Percentiles rank a stretch among this genome's conserved stretches.
Conservation (phyloP, 2,329 filamentous ascomycete genomes). For the Graphilbum sp. region DNA sequence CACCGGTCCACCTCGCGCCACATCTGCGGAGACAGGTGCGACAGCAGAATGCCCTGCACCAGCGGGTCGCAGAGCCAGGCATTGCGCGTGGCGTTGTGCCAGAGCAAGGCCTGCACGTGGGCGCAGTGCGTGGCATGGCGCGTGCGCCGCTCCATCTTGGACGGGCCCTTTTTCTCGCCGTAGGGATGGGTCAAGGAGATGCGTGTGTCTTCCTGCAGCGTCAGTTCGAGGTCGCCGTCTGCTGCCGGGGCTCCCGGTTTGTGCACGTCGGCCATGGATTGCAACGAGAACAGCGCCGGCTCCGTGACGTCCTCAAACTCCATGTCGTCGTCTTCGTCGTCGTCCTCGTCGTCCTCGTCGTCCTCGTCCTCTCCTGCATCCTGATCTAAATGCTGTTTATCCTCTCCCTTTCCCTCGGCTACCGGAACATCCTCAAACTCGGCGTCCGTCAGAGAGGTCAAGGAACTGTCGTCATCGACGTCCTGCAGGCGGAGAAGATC, state of each 20-base stretch:
- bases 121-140: conserved; percentile 69
- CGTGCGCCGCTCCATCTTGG: conserved; percentile 68
- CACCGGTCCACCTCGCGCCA: conserved; percentile 61
- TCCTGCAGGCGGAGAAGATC: neutral
- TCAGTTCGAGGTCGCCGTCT: conserved; percentile 57
- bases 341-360: conserved; percentile 23
- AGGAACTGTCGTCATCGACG: conserved; percentile 23
- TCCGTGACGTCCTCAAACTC: conserved; percentile 41
- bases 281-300: conserved; percentile 18
- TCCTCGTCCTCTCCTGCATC: conserved; percentile 10
- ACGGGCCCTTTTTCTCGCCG: conserved; percentile 63
- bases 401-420: conserved; percentile 19
- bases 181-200: conserved; percentile 45
- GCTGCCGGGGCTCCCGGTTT: conserved; percentile 27
- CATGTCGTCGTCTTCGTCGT: conserved; percentile 45
- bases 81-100: conserved; percentile 78
- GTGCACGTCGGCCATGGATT: conserved; percentile 4
- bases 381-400: conserved; percentile 2
- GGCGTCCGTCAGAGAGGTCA: conserved; percentile 38
- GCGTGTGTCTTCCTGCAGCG: conserved; percentile 40
- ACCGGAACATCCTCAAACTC: conserved; percentile 37
- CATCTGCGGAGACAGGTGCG: conserved; percentile 51
- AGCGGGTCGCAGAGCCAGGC: conserved; percentile 65
- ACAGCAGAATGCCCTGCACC: conserved; percentile 59
- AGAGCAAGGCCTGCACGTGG: conserved; percentile 76